Evolutionary conservation across 2,329 filamentous ascomycete genomes (phyloP).

Genomic region (Apiospora hydei): DNA sequence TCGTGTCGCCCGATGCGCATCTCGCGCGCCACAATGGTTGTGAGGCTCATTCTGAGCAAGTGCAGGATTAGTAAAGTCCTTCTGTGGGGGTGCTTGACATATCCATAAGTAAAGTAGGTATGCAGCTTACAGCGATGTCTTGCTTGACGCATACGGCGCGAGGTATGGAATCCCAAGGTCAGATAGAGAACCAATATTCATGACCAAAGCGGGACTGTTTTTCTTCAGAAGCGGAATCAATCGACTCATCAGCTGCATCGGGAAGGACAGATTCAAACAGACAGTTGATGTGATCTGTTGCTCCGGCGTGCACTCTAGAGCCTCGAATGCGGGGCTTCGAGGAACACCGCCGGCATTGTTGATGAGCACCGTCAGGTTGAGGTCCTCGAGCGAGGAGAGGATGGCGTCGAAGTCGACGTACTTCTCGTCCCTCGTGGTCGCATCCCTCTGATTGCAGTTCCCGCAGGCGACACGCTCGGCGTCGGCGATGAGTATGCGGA

Average conservation of each 20-base stretch:
- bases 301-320: slow-evolving; percentile 45
- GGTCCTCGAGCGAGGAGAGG: slow-evolving; percentile 35
- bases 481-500: slow-evolving; percentile 52
- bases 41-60: slow-evolving; percentile 43
- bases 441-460: not conserved
- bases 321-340: slow-evolving; percentile 41
- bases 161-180: slow-evolving; percentile 55
- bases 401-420: slow-evolving; percentile 5
- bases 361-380: slow-evolving; percentile 59
- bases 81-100: not conserved
- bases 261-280: slow-evolving; percentile 58
- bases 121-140: slow-evolving; percentile 48
- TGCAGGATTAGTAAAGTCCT: not conserved
- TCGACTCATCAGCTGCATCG: slow-evolving; percentile 53
- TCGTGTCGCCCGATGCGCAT: slow-evolving; percentile 38
- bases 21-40: slow-evolving; percentile 50
- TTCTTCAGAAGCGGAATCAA: slow-evolving; percentile 53
- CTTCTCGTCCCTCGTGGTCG: not conserved
- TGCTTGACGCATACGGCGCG: slow-evolving; percentile 52
- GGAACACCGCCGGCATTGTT: slow-evolving; percentile 62
- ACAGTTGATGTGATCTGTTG: slow-evolving; percentile 51
- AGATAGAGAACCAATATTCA: slow-evolving; percentile 58
- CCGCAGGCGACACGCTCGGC: slow-evolving; percentile 36
- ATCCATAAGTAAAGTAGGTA: not conserved
- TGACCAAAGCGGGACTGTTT: slow-evolving; percentile 52